These are phyloP conservation scores for Ogataea pignaliae DNA, from an alignment of 805 yeast species.

Conservation along the genomic window DNA sequence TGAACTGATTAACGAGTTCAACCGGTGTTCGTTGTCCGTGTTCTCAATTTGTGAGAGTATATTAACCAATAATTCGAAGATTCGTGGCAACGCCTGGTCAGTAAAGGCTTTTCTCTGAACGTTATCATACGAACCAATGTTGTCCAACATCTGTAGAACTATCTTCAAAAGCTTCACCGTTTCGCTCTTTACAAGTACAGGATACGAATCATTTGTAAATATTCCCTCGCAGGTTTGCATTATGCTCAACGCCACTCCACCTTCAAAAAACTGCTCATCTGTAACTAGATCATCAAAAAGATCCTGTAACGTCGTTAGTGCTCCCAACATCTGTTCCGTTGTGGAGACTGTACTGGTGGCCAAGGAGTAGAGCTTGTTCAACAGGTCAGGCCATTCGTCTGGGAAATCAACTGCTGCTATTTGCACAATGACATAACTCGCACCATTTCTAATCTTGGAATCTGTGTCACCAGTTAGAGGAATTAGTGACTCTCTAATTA, in stretches of 20 bases:
- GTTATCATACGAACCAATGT: constrained; percentile 42
- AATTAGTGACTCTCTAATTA: constrained; percentile 49
- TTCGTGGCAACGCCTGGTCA: constrained; percentile 22
- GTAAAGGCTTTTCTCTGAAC: constrained; percentile 35
- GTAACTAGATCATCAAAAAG: constrained; percentile 81
- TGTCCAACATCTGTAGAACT: constrained; percentile 48
- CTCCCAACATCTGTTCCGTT: constrained; percentile 42
- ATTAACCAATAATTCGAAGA: constrained; percentile 21
- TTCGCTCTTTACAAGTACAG: constrained; percentile 38
- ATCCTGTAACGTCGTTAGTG: constrained; percentile 61
- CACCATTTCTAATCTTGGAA: constrained; percentile 59
- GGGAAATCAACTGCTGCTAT: constrained; percentile 90
- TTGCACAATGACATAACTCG: constrained; percentile 74
- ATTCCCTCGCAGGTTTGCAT: constrained; percentile 45
- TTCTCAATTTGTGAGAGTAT: neutral
- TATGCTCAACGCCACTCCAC: constrained; percentile 57
- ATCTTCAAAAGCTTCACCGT: constrained; percentile 50
- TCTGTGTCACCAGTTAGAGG: constrained; percentile 42
- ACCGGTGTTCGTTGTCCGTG: no score
- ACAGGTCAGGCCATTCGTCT: constrained; percentile 87
- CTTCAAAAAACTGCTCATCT: constrained; percentile 81
- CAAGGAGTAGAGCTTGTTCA: constrained; percentile 41
- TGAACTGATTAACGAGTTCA: constrained; percentile 15
- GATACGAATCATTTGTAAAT: constrained; percentile 23
- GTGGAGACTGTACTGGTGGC: constrained; percentile 27